phyloP scores from a whole-genome alignment of 345 rosid species.

The Camelina neglecta region DNA sequence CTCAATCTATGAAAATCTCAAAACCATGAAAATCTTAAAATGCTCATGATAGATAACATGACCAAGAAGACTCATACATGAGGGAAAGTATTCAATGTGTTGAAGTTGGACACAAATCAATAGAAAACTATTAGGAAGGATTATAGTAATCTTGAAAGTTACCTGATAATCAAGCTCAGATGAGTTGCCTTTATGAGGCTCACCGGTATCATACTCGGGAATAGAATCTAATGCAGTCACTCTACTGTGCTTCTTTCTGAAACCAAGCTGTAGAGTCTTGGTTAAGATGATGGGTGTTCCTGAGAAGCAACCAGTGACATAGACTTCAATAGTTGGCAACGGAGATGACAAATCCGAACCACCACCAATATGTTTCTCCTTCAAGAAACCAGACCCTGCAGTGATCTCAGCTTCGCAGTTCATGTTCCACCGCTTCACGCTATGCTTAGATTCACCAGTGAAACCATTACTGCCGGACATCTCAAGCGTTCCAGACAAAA shows the following conservation, averaged over 20 bases:
- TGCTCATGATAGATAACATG: slow-evolving; percentile 24
- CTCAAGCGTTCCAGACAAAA: slow-evolving; percentile 82
- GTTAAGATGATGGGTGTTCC: slow-evolving; percentile 83
- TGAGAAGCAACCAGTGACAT: slow-evolving; percentile 74
- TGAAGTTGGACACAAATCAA: background rate
- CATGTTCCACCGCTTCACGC: slow-evolving; percentile 70
- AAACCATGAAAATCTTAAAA: slow-evolving; percentile 30
- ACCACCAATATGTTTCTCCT: slow-evolving; percentile 57
- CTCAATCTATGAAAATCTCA: slow-evolving; percentile 34
- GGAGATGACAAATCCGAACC: slow-evolving; percentile 55
- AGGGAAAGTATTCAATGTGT: slow-evolving; percentile 27
- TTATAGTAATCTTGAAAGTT: slow-evolving; percentile 28
- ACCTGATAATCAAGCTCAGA: slow-evolving; percentile 65
- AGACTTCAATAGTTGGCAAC: slow-evolving; percentile 77
- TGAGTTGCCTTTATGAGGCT: slow-evolving; percentile 44
- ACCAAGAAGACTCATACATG: slow-evolving; percentile 18
- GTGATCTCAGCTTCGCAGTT: slow-evolving; percentile 67
- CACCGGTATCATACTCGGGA: slow-evolving; percentile 69
- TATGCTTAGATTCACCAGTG: slow-evolving; percentile 61
- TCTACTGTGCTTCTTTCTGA: slow-evolving; percentile 64
- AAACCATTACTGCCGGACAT: slow-evolving; percentile 60
- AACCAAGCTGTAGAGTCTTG: slow-evolving; percentile 68
- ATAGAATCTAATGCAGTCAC: slow-evolving; percentile 69
- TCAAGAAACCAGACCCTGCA: slow-evolving; percentile 65
- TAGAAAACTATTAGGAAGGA: background rate